Percentiles rank a stretch among this genome's conserved stretches.
phyloP scores from a whole-genome alignment of 805 yeast genomes.

The Metschnikowia dekortorum region DNA sequence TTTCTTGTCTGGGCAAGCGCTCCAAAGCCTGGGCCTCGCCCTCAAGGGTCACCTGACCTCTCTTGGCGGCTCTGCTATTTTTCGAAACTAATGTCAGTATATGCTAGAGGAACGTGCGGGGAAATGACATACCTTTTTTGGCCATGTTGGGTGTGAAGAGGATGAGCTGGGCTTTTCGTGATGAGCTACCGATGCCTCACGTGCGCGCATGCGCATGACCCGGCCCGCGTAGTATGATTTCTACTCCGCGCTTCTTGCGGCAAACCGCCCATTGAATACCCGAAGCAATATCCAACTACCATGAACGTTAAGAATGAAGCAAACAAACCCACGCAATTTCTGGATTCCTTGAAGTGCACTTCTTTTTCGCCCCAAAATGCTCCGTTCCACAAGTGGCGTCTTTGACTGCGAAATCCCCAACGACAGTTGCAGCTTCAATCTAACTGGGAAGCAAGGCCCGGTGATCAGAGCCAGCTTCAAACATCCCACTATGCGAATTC shows the following conservation, averaged over 20 bases:
- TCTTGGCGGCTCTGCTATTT: conserved; percentile 73
- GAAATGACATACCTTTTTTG: conserved; percentile 32
- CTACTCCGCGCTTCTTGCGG: background rate
- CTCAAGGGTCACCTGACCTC: conserved; percentile 47
- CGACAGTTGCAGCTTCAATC: background rate
- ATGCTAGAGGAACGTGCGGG: background rate
- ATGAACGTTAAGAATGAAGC: background rate
- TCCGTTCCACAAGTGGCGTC: conserved; percentile 20
- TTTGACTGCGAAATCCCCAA: conserved; percentile 26
- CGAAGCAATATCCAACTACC: background rate
- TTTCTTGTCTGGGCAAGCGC: conserved; percentile 54
- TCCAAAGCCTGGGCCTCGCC: conserved; percentile 48
- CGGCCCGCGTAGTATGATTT: background rate
- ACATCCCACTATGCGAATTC: background rate
- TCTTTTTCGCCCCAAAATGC: background rate
- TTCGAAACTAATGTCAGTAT: conserved; percentile 47
- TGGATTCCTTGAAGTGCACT: background rate
- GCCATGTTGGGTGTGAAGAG: conserved; percentile 24
- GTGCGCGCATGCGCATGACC: background rate
- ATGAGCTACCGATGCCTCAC: conserved; percentile 2
- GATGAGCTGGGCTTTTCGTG: conserved; percentile 3
- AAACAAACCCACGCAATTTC: background rate
- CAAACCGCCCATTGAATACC: background rate
- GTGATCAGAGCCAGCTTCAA: background rate
- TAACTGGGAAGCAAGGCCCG: background rate